Conservation (phyloP, 2,329 filamentous ascomycete species). For the Aureobasidium sp. region DNA sequence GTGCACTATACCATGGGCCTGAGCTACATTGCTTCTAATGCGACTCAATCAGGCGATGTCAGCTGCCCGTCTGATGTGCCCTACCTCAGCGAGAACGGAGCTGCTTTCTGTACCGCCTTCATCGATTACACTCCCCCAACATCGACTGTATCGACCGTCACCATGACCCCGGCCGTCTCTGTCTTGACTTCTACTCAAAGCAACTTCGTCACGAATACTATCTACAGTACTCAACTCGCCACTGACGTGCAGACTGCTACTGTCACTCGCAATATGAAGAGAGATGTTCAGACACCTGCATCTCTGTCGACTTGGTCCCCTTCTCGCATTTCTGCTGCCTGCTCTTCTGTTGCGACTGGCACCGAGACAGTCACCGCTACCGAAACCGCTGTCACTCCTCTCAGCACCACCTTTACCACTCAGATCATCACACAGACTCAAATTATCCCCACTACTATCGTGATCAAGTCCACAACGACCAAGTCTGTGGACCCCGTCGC, state of each 20-base stretch:
- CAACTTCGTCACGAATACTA: not conserved
- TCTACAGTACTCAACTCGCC: not conserved
- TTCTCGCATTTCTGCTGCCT: conserved; percentile 9
- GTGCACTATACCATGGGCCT: not conserved
- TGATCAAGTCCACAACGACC: not conserved
- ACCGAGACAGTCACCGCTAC: not conserved
- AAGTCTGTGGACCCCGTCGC: not conserved
- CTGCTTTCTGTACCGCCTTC: not conserved
- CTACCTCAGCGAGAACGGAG: not conserved
- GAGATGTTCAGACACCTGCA: conserved; percentile 1
- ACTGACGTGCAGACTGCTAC: not conserved
- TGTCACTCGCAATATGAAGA: not conserved
- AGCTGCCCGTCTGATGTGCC: not conserved
- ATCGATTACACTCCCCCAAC: not conserved
- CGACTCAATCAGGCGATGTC: not conserved
- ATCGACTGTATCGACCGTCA: not conserved
- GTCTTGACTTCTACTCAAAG: not conserved
- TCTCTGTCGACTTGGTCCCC: not conserved
- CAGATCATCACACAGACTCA: not conserved
- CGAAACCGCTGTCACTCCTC: not conserved
- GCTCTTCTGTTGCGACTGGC: conserved; percentile 10
- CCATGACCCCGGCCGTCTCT: not conserved
- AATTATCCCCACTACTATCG: not conserved
- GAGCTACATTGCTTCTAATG: not conserved
- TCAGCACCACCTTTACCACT: not conserved